phyloP scores from a whole-genome alignment of 2,329 filamentous ascomycete genomes.

The Aspergillus ibericus region DNA sequence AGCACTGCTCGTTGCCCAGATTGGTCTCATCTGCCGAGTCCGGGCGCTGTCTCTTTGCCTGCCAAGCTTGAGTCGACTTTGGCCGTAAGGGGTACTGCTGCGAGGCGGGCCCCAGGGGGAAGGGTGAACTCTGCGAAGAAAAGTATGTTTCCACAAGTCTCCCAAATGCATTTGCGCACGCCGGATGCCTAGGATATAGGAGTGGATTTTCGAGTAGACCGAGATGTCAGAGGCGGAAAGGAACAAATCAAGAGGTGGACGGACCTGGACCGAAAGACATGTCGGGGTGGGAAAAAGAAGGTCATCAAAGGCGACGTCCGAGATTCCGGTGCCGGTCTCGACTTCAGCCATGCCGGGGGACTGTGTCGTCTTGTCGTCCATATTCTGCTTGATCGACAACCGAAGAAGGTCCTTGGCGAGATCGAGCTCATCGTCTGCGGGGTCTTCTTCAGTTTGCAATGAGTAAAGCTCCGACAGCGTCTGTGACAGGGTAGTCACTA shows the following conservation, averaged over 20 bases:
- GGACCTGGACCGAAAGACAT: conserved; percentile 68
- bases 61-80: conserved; percentile 60
- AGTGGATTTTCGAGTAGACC: conserved; percentile 79
- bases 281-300: conserved; percentile 78
- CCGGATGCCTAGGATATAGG: conserved; percentile 82
- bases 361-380: conserved; percentile 28
- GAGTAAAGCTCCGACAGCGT: conserved; percentile 80
- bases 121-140: conserved; percentile 74
- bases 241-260: conserved; percentile 84
- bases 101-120: conserved; percentile 66
- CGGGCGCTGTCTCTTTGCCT: conserved; percentile 65
- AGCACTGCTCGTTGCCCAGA: conserved; percentile 88
- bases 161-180: conserved; percentile 82
- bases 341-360: conserved; percentile 20
- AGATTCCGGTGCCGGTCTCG: conserved; percentile 37
- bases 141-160: conserved; percentile 81
- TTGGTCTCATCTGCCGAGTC: conserved; percentile 68
- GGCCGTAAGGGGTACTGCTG: conserved; percentile 62
- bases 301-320: conserved; percentile 65
- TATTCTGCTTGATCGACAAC: conserved; percentile 53
- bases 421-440: conserved; percentile 72
- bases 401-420: conserved; percentile 75
- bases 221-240: conserved; percentile 73
- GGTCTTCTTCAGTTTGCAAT: conserved; percentile 75
- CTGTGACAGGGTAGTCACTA: conserved; percentile 71